Evolutionary conservation across 345 rosid species (phyloP).

Genomic region (Murraya koenigii): DNA sequence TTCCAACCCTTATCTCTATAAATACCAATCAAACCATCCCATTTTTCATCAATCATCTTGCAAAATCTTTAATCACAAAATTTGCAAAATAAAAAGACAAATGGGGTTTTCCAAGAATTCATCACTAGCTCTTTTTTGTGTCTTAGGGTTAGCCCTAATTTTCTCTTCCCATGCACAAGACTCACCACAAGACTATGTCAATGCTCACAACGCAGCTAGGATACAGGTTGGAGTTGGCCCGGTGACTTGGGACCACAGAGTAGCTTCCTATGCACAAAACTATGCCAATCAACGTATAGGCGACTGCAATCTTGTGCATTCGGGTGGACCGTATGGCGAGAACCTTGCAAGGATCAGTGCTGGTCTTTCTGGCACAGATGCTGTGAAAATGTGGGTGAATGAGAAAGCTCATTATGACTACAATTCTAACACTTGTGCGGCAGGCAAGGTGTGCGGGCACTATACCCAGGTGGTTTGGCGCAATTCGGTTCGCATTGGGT

Average conservation of each 20-base stretch:
- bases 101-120: not conserved
- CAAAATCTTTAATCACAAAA: not conserved
- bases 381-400: conserved; percentile 34
- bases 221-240: conserved; percentile 33
- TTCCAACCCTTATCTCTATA: conserved; percentile 5
- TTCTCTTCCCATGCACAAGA: conserved; percentile 29
- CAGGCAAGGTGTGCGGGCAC: conserved; percentile 52
- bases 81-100: not conserved
- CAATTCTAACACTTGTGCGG: conserved; percentile 44
- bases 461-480: conserved; percentile 80
- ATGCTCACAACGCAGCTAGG: conserved; percentile 57
- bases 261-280: conserved; percentile 46
- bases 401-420: conserved; percentile 43
- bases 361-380: conserved; percentile 32
- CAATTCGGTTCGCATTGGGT: conserved; percentile 48
- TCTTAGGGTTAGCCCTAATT: not conserved
- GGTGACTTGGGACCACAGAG: conserved; percentile 41
- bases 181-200: conserved; percentile 36
- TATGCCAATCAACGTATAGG: conserved; percentile 33
- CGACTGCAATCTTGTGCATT: conserved; percentile 46
- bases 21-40: not conserved
- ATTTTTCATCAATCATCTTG: not conserved
- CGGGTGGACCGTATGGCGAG: conserved; percentile 59
- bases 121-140: not conserved
- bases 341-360: conserved; percentile 49